phyloP scores from a whole-genome alignment of 352 stramenopile genomes.

The Phytophthora litchii region DNA sequence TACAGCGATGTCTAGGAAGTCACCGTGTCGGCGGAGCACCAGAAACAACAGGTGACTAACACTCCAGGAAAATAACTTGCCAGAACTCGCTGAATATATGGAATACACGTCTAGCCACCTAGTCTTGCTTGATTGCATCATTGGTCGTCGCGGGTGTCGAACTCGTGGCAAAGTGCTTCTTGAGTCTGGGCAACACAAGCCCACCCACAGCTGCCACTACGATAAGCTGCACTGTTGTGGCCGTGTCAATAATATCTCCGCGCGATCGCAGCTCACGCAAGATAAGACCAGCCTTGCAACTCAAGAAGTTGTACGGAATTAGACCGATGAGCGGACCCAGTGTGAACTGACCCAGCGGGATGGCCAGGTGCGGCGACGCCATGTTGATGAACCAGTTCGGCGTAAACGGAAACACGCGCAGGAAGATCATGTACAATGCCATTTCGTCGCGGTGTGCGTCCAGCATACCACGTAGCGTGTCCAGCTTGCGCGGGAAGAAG shows the following conservation, averaged over 20 bases:
- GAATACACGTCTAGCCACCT: slow-evolving; percentile 28
- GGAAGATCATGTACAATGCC: slow-evolving; percentile 83
- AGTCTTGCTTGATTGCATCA: slow-evolving; percentile 35
- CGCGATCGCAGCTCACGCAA: slow-evolving; percentile 70
- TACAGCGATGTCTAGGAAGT: slow-evolving; percentile 4
- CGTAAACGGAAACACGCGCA: slow-evolving; percentile 84
- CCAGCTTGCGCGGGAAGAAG: slow-evolving; percentile 60
- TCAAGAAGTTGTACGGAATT: slow-evolving; percentile 87
- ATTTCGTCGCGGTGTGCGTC: slow-evolving; percentile 77
- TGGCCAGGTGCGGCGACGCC: slow-evolving; percentile 74
- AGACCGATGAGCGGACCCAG: slow-evolving; percentile 69
- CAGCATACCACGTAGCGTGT: slow-evolving; percentile 55
- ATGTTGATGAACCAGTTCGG: slow-evolving; percentile 91
- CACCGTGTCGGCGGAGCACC: background rate
- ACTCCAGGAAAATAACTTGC: slow-evolving; percentile 5
- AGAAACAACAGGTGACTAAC: too few species aligned
- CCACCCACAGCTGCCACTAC: slow-evolving; percentile 66
- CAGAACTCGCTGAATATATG: slow-evolving; percentile 21
- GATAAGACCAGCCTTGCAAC: slow-evolving; percentile 81
- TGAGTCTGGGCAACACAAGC: slow-evolving; percentile 65
- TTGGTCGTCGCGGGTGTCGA: slow-evolving; percentile 10
- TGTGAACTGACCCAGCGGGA: slow-evolving; percentile 66
- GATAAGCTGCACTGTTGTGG: slow-evolving; percentile 75
- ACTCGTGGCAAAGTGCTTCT: slow-evolving; percentile 60
- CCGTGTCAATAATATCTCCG: slow-evolving; percentile 80